phyloP scores from a whole-genome alignment of 345 rosid species.

The Trapa bicornis region DNA sequence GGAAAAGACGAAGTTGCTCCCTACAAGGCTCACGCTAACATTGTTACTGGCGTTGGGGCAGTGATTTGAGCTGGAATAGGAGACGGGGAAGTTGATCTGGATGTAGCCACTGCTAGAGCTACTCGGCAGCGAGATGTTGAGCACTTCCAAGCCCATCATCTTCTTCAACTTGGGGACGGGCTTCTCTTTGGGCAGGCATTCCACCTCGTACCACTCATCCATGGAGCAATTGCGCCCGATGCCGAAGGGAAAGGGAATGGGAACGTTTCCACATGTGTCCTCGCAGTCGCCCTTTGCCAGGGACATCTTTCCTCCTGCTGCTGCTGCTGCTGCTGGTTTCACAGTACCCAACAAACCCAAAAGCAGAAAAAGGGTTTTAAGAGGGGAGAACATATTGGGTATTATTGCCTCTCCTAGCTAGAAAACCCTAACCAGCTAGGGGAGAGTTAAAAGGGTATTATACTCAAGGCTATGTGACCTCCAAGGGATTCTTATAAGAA shows the following conservation, averaged over 20 bases:
- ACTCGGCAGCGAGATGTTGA: not conserved
- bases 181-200: not conserved
- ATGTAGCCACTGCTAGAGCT: not conserved
- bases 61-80: not conserved
- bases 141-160: not conserved
- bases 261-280: not conserved
- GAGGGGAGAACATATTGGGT: no score
- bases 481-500: not conserved
- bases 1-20: constrained; percentile 4
- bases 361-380: not conserved
- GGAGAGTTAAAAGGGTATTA: no score
- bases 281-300: not conserved
- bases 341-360: not conserved
- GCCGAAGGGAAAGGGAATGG: constrained; percentile 9
- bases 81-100: not conserved
- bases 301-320: not conserved
- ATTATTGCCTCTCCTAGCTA: no score
- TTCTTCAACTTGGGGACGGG: not conserved
- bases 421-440: no score
- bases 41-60: no score
- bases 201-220: constrained; percentile 6
- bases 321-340: not conserved
- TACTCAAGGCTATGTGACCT: no score
- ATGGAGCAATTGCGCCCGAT: not conserved
- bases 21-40: not conserved